phyloP scores from a whole-genome alignment of 768 basidiomycete genomes.

The Kwoniella newhampshirensis region DNA sequence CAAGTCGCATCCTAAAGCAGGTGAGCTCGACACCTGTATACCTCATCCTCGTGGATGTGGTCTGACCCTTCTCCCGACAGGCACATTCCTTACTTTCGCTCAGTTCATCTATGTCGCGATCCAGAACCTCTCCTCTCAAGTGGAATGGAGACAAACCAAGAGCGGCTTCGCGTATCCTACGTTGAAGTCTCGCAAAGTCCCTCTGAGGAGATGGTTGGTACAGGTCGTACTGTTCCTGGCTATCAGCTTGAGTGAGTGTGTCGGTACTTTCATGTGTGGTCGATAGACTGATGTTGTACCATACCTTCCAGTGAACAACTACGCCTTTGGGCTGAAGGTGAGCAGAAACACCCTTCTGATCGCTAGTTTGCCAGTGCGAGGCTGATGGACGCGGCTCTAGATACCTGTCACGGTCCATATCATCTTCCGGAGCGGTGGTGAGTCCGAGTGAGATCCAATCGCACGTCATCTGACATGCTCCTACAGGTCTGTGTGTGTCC shows the following conservation, averaged over 20 bases:
- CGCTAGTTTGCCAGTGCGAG: not conserved
- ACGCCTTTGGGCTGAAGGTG: conserved; percentile 62
- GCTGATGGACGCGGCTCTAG: conserved; percentile 44
- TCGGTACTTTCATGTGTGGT: not conserved
- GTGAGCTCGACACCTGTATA: conserved; percentile 53
- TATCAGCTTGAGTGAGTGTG: conserved; percentile 59
- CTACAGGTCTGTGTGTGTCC: conserved; percentile 68
- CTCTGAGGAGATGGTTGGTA: conserved; percentile 65
- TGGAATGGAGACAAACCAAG: conserved; percentile 57
- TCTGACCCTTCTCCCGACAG: conserved; percentile 52
- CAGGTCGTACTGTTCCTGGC: conserved; percentile 70
- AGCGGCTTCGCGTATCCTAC: not conserved
- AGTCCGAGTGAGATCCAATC: conserved; percentile 19
- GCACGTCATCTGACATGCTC: too few species aligned
- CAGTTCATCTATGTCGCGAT: conserved; percentile 77
- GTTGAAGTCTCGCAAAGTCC: conserved; percentile 65
- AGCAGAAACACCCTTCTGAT: not conserved
- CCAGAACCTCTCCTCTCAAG: conserved; percentile 66
- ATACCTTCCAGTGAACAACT: conserved; percentile 66
- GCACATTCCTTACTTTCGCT: conserved; percentile 77
- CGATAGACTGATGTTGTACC: not conserved
- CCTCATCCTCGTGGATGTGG: not conserved
- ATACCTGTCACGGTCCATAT: conserved; percentile 78
- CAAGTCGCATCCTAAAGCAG: conserved; percentile 66
- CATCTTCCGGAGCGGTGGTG: conserved; percentile 80